A percentile compares a stretch with the other conserved stretches of the same genome.
Conservation (phyloP, 2,329 filamentous ascomycete genomes). For the Clarireedia monteithiana region DNA sequence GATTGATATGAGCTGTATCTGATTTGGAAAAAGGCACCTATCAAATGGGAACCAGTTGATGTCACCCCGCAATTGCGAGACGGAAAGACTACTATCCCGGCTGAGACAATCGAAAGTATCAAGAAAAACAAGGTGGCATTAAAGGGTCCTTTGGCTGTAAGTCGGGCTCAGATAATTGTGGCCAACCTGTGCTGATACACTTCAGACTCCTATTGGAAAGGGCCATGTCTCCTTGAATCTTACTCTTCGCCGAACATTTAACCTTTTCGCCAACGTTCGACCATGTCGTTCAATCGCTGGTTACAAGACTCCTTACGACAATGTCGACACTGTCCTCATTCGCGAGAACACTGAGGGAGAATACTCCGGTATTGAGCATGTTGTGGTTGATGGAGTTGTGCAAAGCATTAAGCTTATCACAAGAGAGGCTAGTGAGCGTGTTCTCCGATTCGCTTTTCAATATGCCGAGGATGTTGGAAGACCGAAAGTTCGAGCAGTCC, state of each 20-base stretch:
- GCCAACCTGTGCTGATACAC: constrained; percentile 10
- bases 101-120: constrained; percentile 88
- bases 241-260: constrained; percentile 97
- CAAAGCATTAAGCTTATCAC: constrained; percentile 99
- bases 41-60: constrained; percentile 96
- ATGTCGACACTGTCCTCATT: constrained; percentile 94
- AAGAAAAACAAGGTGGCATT: constrained; percentile 93
- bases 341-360: constrained; percentile 99
- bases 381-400: constrained; percentile 94
- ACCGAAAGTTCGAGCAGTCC: constrained; percentile 94
- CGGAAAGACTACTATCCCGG: constrained; percentile 90
- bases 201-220: constrained; percentile 88
- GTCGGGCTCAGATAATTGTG: constrained; percentile 27
- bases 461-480: constrained; percentile 89
- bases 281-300: constrained; percentile 95
- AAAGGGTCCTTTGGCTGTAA: constrained; percentile 92
- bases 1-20: constrained; percentile 15
- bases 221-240: constrained; percentile 98
- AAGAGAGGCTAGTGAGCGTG: constrained; percentile 85
- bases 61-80: constrained; percentile 91
- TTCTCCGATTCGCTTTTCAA: constrained; percentile 96
- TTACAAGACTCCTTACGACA: constrained; percentile 97
- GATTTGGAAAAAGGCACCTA: constrained; percentile 55
- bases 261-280: constrained; percentile 98
- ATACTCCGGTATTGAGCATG: constrained; percentile 98